phyloP scores from a whole-genome alignment of 78 protist species.

The Cavenderia fasciculata region DNA sequence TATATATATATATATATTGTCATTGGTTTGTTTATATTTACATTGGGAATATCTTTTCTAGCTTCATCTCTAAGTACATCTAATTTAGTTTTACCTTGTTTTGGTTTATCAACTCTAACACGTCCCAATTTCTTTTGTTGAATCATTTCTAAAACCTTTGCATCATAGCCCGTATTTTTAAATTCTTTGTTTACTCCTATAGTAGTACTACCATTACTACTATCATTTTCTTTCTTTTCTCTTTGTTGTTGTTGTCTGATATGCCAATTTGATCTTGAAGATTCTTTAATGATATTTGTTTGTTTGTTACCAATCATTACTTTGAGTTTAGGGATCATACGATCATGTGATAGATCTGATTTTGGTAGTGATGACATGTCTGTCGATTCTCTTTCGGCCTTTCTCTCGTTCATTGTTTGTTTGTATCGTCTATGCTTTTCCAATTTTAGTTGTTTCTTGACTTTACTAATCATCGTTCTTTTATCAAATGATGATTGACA shows the following conservation, averaged over 20 bases:
- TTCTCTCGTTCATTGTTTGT: slow-evolving; percentile 18
- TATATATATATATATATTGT: no score
- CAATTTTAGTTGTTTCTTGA: neutral
- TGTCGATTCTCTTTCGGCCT: neutral
- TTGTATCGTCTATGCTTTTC: slow-evolving; percentile 2
- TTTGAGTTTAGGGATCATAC: neutral
- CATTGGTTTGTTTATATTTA: no score
- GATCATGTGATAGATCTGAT: slow-evolving; percentile 20
- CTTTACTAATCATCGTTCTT: no score
- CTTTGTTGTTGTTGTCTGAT: neutral
- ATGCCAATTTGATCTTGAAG: slow-evolving; percentile 56
- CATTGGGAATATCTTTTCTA: neutral
- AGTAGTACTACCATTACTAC: neutral
- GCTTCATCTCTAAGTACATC: slow-evolving; percentile 20
- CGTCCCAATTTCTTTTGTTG: slow-evolving; percentile 14
- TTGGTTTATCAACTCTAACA: neutral
- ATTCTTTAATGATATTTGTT: slow-evolving; percentile 31
- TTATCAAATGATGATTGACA: no score
- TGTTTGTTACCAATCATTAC: slow-evolving; percentile 23
- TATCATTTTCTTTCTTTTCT: neutral
- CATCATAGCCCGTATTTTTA: neutral
- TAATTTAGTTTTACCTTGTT: slow-evolving; percentile 29
- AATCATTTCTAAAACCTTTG: neutral
- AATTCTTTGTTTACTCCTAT: slow-evolving; percentile 12
- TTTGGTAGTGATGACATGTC: slow-evolving; percentile 35